Conservation (phyloP, 2,329 filamentous ascomycete genomes). For the Arthroderma uncinatum region DNA sequence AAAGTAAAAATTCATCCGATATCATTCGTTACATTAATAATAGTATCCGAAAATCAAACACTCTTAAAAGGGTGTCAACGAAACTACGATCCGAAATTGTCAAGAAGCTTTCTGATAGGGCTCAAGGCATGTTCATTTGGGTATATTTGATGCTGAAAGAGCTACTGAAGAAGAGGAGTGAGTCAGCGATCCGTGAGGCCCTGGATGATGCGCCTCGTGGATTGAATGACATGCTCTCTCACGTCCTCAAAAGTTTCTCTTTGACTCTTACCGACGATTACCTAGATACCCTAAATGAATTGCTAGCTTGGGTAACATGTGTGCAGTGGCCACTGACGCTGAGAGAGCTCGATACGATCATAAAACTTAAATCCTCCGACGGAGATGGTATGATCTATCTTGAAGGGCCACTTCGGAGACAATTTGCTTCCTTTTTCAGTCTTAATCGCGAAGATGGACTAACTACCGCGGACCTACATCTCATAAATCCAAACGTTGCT, state of each 20-base stretch:
- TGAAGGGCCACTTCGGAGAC: slow-evolving; percentile 34
- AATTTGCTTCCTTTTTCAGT: slow-evolving; percentile 40
- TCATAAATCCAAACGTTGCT: background rate
- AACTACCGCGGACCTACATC: slow-evolving; percentile 17
- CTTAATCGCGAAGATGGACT: slow-evolving; percentile 35
- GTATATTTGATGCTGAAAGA: slow-evolving; percentile 44
- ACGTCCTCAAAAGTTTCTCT: slow-evolving; percentile 33
- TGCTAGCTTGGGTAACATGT: slow-evolving; percentile 39
- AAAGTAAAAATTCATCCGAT: slow-evolving; percentile 35
- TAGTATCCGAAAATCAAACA: slow-evolving; percentile 32
- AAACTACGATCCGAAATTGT: slow-evolving; percentile 26
- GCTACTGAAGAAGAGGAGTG: slow-evolving; percentile 25
- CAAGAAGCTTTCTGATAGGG: slow-evolving; percentile 32
- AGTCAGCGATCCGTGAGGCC: slow-evolving; percentile 32
- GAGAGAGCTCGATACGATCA: slow-evolving; percentile 36
- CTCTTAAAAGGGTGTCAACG: slow-evolving; percentile 28
- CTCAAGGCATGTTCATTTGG: slow-evolving; percentile 41
- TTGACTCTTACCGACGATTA: slow-evolving; percentile 14
- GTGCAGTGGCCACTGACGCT: slow-evolving; percentile 35
- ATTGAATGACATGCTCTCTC: slow-evolving; percentile 33
- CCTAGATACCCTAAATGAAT: slow-evolving; percentile 37
- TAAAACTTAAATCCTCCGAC: slow-evolving; percentile 36
- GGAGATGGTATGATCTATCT: slow-evolving; percentile 25
- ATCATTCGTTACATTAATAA: slow-evolving; percentile 35
- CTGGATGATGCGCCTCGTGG: slow-evolving; percentile 39